Base-by-base conservation (phyloP, 2,329 filamentous ascomycete genomes). In the Fusarium chaquense region DNA sequence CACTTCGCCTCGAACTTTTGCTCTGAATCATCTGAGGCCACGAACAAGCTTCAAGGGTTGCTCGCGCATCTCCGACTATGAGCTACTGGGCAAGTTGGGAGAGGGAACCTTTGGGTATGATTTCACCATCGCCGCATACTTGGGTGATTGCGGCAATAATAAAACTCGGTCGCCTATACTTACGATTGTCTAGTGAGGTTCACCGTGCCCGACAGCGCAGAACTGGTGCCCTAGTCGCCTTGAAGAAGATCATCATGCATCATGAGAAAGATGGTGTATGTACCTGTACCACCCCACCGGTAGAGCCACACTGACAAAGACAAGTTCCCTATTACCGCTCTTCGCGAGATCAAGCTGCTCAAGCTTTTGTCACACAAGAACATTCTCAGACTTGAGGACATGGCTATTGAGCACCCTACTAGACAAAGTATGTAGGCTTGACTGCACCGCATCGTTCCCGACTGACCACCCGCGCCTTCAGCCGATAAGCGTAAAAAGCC, bases 241-340 rank as follows among this genome's bases (percentile, higher is more conserved):
- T 99, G 76, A 99, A 99, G 84, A 98, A 98, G 86, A 99, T 99
- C 72, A 89, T 99, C 71, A 98, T 98, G 93, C 96, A 98, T 79
- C 97, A 98, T 79, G 96, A 99, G 83, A 98, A 98, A 79, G 96
- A 99, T 81, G 96, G 96, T 51, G 90, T 93, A 81, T 74, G 89
- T 82, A 30, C 41, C 40, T 26, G 32, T 45, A 55, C 52, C 46
- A 44, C 58, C 49, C 58, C 45, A 5, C 43, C 28, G 30, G 54
- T 30, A 47, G 26, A 43, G 44, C 30, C 24, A 56, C 33, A 58
- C 70, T 75, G 41, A 57, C 61, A 36, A 28, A n/a, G 18, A 56
- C 32, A 68, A 93, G 84, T 99, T 99, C 74, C 96, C 96, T n/a
- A 99, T 99, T 69, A 99, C 96, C 1, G 95, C 96, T 9, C 87